Conservation (phyloP, 2,329 filamentous ascomycete species). For the Ceratocystis alfenasii region DNA sequence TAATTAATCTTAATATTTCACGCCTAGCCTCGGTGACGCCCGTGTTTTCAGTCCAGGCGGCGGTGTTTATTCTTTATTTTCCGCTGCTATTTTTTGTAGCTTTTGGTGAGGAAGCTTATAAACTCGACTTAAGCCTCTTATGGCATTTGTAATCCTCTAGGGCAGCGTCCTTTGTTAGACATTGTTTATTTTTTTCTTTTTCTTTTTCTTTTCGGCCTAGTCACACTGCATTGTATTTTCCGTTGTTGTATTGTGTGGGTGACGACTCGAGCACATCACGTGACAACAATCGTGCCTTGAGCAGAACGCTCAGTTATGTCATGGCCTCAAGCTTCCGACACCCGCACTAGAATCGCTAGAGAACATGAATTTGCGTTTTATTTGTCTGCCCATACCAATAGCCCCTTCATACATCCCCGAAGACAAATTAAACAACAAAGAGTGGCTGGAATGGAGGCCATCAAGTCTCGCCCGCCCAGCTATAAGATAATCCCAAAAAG, state of each 20-base stretch:
- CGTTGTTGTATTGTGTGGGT: no score
- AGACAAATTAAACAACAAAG: no score
- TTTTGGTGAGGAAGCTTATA: no score
- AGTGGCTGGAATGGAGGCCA: neutral
- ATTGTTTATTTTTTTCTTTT: neutral
- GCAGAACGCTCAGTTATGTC: neutral
- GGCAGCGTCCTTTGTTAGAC: neutral
- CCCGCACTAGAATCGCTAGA: neutral
- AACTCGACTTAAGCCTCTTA: no score
- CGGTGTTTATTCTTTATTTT: no score
- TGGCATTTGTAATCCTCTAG: no score
- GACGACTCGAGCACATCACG: no score
- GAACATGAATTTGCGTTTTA: neutral
- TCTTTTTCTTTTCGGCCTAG: slow-evolving; percentile 1
- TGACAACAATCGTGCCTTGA: no score
- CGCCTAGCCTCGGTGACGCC: no score
- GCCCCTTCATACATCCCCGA: neutral
- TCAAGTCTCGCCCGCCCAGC: neutral
- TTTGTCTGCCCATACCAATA: neutral
- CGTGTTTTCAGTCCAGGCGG: no score
- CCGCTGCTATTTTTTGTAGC: no score
- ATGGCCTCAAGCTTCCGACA: neutral
- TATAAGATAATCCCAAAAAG: neutral
- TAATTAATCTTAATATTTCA: no score
- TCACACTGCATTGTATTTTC: neutral